Conservation (phyloP, 305 asterid genomes). For the Fraxinus sp. region DNA sequence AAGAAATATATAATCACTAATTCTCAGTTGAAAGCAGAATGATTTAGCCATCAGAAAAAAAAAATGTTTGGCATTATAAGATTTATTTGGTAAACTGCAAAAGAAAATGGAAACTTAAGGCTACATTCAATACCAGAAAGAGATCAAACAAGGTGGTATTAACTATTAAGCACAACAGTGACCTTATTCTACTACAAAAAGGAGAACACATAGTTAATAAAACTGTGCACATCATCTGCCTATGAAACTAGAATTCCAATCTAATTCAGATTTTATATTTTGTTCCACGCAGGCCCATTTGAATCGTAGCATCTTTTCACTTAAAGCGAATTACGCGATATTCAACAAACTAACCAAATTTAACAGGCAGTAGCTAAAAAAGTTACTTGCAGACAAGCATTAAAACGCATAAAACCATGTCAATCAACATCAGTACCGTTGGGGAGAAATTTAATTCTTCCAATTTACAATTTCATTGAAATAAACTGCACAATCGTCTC, state of each 20-base stretch:
- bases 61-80: background rate
- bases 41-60: background rate
- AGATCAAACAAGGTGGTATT: background rate
- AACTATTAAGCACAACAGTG: background rate
- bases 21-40: background rate
- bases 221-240: background rate
- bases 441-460: background rate
- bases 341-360: background rate
- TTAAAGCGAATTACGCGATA: background rate
- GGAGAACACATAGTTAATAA: background rate
- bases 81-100: background rate
- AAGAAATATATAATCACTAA: slow-evolving; percentile 8
- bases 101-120: background rate
- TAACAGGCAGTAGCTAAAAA: background rate
- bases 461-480: background rate
- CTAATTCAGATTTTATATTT: background rate
- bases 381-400: background rate
- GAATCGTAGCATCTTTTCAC: background rate
- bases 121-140: background rate
- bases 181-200: background rate
- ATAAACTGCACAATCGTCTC: background rate
- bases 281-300: background rate
- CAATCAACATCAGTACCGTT: background rate
- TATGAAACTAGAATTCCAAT: background rate
- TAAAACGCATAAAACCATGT: background rate